Percentiles rank a stretch among this genome's conserved stretches.
Conservation (phyloP, 176 grass and related monocot species). For the Ananas comosus region DNA sequence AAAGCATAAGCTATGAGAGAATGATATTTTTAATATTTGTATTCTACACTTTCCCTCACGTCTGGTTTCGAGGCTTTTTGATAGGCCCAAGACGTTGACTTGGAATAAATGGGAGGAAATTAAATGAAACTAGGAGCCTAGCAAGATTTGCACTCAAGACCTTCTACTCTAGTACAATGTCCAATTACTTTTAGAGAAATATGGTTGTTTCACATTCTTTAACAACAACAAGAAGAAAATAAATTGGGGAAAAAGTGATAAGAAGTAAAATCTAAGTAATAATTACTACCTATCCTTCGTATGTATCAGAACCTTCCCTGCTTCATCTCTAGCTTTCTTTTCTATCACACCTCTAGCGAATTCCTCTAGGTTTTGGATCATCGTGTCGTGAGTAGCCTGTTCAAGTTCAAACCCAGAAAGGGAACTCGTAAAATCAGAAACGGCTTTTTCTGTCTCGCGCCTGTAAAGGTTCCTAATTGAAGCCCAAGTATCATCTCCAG, state of each 20-base stretch:
- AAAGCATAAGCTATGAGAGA: no score
- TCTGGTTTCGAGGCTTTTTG: no score
- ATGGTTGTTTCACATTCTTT: no score
- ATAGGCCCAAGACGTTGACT: no score
- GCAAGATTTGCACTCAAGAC: no score
- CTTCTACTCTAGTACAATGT: no score
- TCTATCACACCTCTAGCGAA: constrained; percentile 52
- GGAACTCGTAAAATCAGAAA: constrained; percentile 34
- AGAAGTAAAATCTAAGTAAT: not conserved
- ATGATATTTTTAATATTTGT: no score
- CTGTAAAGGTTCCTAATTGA: constrained; percentile 56
- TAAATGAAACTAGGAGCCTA: no score
- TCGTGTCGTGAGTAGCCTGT: constrained; percentile 29
- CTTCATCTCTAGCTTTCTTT: constrained; percentile 76
- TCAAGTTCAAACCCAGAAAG: constrained; percentile 75
- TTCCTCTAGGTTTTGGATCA: constrained; percentile 49
- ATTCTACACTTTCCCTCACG: no score
- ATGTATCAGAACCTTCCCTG: constrained; percentile 54
- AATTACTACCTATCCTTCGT: constrained; percentile 90
- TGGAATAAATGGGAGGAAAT: no score
- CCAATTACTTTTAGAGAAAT: no score
- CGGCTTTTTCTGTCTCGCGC: constrained; percentile 41
- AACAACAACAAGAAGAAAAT: no score
- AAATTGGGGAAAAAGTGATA: not conserved
- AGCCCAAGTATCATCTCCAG: constrained; percentile 49